phyloP scores from a whole-genome alignment of 2,329 filamentous ascomycete genomes.

The Gyromitra esculenta region DNA sequence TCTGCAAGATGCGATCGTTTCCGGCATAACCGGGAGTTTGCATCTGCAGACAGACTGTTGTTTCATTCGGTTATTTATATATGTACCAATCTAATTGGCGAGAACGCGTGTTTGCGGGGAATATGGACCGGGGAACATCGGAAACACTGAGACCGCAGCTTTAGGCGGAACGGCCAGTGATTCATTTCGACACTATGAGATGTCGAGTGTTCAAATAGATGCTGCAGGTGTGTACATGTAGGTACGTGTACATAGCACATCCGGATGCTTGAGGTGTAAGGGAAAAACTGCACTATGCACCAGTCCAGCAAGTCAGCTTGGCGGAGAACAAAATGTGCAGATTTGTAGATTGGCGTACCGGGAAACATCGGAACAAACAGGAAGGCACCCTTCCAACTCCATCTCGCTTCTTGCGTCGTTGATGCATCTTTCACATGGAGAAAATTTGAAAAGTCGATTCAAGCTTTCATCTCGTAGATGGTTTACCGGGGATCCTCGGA shows the following conservation, averaged over 20 bases:
- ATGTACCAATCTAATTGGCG: neutral
- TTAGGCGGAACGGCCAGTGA: neutral
- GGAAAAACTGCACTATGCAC: neutral
- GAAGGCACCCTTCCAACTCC: neutral
- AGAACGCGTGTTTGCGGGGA: neutral
- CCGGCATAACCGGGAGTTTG: neutral
- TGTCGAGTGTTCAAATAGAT: neutral
- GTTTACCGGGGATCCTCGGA: conserved; percentile 7
- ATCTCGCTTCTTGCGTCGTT: neutral
- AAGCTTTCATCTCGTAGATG: neutral
- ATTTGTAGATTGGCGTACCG: conserved; percentile 4
- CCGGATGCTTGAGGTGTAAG: neutral
- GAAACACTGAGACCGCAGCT: neutral
- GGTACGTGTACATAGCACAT: neutral
- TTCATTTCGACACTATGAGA: neutral
- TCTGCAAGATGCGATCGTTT: neutral
- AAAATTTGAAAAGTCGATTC: neutral
- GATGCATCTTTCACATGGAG: conserved; percentile 1
- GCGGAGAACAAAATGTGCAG: neutral
- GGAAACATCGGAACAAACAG: conserved; percentile 27
- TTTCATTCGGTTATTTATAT: neutral
- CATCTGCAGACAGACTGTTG: neutral
- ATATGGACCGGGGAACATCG: neutral
- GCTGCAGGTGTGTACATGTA: neutral
- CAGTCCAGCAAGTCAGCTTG: neutral